Base-by-base conservation (phyloP, 2,329 filamentous ascomycete species). In the Arthrinium puccinioides region DNA sequence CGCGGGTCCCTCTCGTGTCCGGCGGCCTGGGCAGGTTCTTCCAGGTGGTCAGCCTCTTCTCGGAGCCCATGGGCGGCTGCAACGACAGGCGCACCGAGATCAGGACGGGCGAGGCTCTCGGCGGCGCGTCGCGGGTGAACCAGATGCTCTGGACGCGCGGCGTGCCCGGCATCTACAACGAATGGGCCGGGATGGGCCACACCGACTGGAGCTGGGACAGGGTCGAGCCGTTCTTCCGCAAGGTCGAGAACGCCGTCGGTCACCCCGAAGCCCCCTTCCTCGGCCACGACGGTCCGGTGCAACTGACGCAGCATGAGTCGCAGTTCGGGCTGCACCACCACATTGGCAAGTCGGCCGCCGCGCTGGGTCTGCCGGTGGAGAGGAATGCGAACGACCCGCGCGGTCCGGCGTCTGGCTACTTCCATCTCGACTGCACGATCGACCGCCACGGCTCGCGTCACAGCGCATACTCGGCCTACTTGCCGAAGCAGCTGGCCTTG, bases 81-180 rank as follows among this genome's bases (percentile, higher is more conserved):
- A 28, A 37, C 20, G 30, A 29, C 10, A 26, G 37, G 20, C 32
- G 19, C n/a, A 37, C 35, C 5, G 41, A 43, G 9, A 9, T 40
- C n/a, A 36, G 34, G 26, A 33, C 37, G 9, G 52, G 49, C 19
- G 47, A 46, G 28, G 48, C 47, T 7, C 32, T 55, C 4, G 52
- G 52, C 6, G 52, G 52, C 21, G 47, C 47, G 9, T 53, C 52
- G 2, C 40, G 50, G 15, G 36, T 55, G 15, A 55, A 55, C 37
- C 51, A 49, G 13, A 53, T 55, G 52, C 46, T 54, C 23, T 54
- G 50, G 36, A 51, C 53, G 20, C 39, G 52, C 8, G 49, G 50
- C 5, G 35, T 45, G 7, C 46, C 51, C 2, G 44, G 40, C 21
- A 49, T 54, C 19, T 53, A 53, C 25, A 43, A 54, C 28, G 45